A percentile compares a stretch with the other conserved stretches of the same genome.
These are phyloP conservation scores for Hypoxylon sp. DNA, from an alignment of 2,329 filamentous ascomycete genomes.

Conservation along the genomic window DNA sequence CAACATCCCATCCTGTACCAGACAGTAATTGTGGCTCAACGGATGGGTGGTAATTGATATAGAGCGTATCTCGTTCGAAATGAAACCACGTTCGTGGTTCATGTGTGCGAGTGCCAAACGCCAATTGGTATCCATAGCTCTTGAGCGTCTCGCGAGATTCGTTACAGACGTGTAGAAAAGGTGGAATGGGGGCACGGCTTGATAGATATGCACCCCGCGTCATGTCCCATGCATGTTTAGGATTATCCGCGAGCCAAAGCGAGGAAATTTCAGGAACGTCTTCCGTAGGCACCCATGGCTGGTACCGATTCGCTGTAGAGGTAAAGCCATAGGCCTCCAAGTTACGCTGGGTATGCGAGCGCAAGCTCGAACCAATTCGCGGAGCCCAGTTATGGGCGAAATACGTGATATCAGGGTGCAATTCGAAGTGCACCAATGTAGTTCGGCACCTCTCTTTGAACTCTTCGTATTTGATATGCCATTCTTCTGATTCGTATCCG, in stretches of 20 bases:
- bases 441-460: slow-evolving; percentile 27
- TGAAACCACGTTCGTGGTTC: slow-evolving; percentile 46
- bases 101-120: slow-evolving; percentile 45
- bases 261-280: slow-evolving; percentile 33
- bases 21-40: slow-evolving; percentile 14
- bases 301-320: slow-evolving; percentile 11
- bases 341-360: slow-evolving; percentile 13
- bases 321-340: slow-evolving; percentile 37
- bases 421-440: slow-evolving; percentile 24
- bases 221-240: slow-evolving; percentile 35
- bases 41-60: not conserved
- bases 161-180: slow-evolving; percentile 49
- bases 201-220: slow-evolving; percentile 35
- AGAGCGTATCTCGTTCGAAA: slow-evolving; percentile 44
- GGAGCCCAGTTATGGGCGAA: slow-evolving; percentile 42
- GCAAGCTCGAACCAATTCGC: not conserved
- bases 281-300: slow-evolving; percentile 39
- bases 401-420: slow-evolving; percentile 41
- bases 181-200: slow-evolving; percentile 46
- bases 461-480: slow-evolving; percentile 14
- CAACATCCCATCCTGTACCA: slow-evolving; percentile 40
- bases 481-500: slow-evolving; percentile 17
- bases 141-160: slow-evolving; percentile 51
- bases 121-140: slow-evolving; percentile 40
- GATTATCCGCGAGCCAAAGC: slow-evolving; percentile 26